Conservation (phyloP, 2,329 filamentous ascomycete genomes). For the Teratosphaeria nubilosa region DNA sequence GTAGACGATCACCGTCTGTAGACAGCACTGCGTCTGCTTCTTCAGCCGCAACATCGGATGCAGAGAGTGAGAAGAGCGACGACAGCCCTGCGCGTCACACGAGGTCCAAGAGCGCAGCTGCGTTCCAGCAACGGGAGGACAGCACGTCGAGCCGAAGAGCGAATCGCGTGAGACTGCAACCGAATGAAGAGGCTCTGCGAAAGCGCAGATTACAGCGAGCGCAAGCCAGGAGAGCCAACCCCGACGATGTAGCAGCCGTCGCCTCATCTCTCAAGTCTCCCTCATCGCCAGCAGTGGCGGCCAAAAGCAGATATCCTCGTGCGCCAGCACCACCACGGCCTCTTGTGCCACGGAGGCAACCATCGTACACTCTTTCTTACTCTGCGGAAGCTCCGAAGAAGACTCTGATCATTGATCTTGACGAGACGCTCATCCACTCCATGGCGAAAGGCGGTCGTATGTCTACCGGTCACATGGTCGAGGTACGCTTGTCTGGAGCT, state of each 20-base stretch:
- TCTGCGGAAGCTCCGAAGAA: constrained; percentile 62
- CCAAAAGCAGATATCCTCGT: constrained; percentile 72
- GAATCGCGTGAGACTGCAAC: constrained; percentile 72
- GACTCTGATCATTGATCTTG: constrained; percentile 87
- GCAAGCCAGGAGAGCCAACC: constrained; percentile 8
- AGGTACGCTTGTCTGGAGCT: constrained; percentile 47
- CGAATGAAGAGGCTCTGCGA: constrained; percentile 65
- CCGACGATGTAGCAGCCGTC: constrained; percentile 38
- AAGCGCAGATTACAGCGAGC: constrained; percentile 62
- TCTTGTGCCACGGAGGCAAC: constrained; percentile 77
- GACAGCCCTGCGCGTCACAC: constrained; percentile 44
- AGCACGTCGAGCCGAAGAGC: constrained; percentile 39
- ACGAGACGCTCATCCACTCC: constrained; percentile 96
- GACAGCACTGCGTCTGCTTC: constrained; percentile 34
- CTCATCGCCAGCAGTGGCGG: constrained; percentile 60
- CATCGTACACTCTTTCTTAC: constrained; percentile 63
- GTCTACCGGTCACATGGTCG: constrained; percentile 97
- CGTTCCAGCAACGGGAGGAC: constrained; percentile 30
- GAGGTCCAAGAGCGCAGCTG: constrained; percentile 49
- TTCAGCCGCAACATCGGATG: constrained; percentile 55
- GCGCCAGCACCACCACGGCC: constrained; percentile 82
- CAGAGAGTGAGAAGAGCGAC: constrained; percentile 46
- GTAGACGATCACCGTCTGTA: constrained; percentile 31
- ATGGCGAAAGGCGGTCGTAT: constrained; percentile 94
- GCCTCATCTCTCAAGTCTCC: constrained; percentile 83